Evolutionary conservation across 495 filamentous ascomycete species (phyloP).

Genomic region (Astrothelium macrocarpum): DNA sequence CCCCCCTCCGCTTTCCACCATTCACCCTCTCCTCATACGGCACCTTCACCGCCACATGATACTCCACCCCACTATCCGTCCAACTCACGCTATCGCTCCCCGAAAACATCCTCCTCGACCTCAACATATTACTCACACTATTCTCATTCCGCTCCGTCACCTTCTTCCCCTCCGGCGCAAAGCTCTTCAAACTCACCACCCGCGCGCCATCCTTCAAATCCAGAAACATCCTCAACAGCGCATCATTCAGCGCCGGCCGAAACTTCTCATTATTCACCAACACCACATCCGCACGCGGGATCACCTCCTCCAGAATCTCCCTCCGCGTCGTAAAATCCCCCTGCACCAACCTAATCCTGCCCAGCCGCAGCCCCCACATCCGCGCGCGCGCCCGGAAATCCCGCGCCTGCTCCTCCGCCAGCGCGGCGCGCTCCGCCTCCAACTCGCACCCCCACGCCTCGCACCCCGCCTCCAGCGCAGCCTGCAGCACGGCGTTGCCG

Average conservation of each 20-base stretch:
- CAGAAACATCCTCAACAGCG: slow-evolving; percentile 80
- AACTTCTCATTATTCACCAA: slow-evolving; percentile 98
- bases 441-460: slow-evolving; percentile 96
- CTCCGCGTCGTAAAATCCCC: slow-evolving; percentile 77
- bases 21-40: background rate
- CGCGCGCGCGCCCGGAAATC: slow-evolving; percentile 78
- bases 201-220: slow-evolving; percentile 87
- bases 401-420: slow-evolving; percentile 24
- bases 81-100: slow-evolving; percentile 82
- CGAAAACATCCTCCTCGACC: slow-evolving; percentile 63
- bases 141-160: slow-evolving; percentile 59
- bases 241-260: slow-evolving; percentile 71
- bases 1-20: background rate
- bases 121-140: slow-evolving; percentile 63
- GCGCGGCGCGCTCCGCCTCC: slow-evolving; percentile 44
- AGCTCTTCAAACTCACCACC: slow-evolving; percentile 76
- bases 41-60: slow-evolving; percentile 18
- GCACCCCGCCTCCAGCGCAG: slow-evolving; percentile 84
- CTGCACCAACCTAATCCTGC: slow-evolving; percentile 66
- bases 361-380: slow-evolving; percentile 78
- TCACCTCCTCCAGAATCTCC: slow-evolving; percentile 54
- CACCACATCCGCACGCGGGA: slow-evolving; percentile 81
- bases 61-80: slow-evolving; percentile 65
- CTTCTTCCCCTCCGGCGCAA: slow-evolving; percentile 61
- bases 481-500: slow-evolving; percentile 90